Conservation (phyloP, 2,329 filamentous ascomycete species). For the Microthyrium microscopicum region DNA sequence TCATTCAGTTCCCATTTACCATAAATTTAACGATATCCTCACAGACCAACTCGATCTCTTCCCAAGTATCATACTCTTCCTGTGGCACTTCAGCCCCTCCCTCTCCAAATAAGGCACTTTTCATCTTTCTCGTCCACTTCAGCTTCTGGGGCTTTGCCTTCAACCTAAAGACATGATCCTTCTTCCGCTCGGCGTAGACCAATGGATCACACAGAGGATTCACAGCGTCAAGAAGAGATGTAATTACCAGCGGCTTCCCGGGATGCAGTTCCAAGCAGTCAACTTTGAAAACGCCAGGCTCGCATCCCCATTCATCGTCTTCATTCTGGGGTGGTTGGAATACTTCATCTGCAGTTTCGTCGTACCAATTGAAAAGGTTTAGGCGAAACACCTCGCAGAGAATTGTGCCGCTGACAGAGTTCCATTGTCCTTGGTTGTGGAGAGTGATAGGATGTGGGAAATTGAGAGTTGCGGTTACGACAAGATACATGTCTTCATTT, state of each 20-base stretch:
- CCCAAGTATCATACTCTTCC: not conserved
- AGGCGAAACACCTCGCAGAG: not conserved
- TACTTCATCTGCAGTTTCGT: not conserved
- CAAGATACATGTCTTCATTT: not conserved
- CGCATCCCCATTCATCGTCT: not conserved
- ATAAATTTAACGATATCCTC: not conserved
- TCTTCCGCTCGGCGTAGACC: not conserved
- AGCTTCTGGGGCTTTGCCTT: not conserved
- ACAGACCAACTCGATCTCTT: not conserved
- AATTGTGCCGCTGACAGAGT: not conserved
- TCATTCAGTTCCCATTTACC: not conserved
- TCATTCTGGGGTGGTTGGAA: not conserved
- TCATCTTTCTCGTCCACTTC: not conserved
- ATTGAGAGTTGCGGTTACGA: constrained; percentile 1
- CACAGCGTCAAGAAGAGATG: not conserved
- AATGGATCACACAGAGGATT: not conserved
- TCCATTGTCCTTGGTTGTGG: not conserved
- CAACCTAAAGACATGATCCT: not conserved
- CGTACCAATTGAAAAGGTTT: not conserved
- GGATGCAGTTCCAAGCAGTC: not conserved
- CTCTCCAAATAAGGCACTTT: not conserved
- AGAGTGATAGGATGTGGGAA: not conserved
- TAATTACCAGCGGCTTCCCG: not conserved
- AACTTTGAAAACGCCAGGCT: not conserved
- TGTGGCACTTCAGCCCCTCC: not conserved